These are phyloP conservation scores for Nicotiana tomentosiformis DNA, from an alignment of 257 asterid species.

Conservation along the genomic window DNA sequence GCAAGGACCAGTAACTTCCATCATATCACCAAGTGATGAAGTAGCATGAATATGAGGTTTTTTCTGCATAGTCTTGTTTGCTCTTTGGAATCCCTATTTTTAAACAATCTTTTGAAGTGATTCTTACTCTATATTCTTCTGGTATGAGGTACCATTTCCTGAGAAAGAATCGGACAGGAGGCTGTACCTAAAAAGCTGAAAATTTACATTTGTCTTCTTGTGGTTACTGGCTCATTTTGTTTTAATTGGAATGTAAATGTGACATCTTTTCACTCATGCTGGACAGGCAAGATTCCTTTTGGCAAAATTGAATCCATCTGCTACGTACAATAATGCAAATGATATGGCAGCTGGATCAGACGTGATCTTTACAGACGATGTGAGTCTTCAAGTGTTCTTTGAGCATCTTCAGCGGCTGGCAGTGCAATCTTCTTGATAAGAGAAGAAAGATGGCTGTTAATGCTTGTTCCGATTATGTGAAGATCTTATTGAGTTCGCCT, in stretches of 20 bases:
- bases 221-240: not conserved
- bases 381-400: constrained; percentile 78
- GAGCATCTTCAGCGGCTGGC: constrained; percentile 98
- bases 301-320: constrained; percentile 97
- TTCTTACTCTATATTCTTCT: too few species aligned
- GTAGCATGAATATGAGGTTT: too few species aligned
- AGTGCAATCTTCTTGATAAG: constrained; percentile 71
- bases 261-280: constrained; percentile 10
- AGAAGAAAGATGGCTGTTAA: not conserved
- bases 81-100: too few species aligned
- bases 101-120: too few species aligned
- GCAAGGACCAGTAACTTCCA: not conserved
- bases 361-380: constrained; percentile 92
- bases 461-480: constrained; percentile 4
- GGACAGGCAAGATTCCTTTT: constrained; percentile 89
- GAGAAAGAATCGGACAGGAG: too few species aligned
- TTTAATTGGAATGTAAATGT: not conserved
- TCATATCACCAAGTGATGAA: too few species aligned
- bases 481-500: constrained; percentile 1
- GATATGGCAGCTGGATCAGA: constrained; percentile 88
- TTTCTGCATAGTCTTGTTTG: too few species aligned
- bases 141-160: too few species aligned
- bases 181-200: too few species aligned
- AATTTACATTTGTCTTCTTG: too few species aligned
- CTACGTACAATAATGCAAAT: constrained; percentile 75